These are phyloP conservation scores for Candida nonsorbophila DNA, from an alignment of 805 yeast species.

Conservation along the genomic window DNA sequence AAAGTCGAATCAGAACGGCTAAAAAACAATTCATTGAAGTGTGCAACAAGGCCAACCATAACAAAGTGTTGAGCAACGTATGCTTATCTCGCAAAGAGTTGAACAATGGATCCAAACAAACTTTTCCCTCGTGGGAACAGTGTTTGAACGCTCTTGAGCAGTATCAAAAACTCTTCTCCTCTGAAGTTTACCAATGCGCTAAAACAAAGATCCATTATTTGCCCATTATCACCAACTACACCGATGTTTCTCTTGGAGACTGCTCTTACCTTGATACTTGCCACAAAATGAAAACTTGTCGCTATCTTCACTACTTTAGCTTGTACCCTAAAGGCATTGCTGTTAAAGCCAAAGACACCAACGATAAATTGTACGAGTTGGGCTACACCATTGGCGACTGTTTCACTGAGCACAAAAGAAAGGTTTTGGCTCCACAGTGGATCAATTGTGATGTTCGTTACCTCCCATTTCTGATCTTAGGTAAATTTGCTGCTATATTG, in stretches of 20 bases:
- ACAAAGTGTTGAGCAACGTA: slow-evolving; percentile 17
- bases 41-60: slow-evolving; percentile 41
- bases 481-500: slow-evolving; percentile 75
- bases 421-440: slow-evolving; percentile 66
- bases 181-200: slow-evolving; percentile 17
- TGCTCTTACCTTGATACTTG: slow-evolving; percentile 94
- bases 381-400: slow-evolving; percentile 50
- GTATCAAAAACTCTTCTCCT: slow-evolving; percentile 10
- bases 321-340: slow-evolving; percentile 39
- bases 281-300: slow-evolving; percentile 74
- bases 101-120: slow-evolving; percentile 6
- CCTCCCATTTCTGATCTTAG: slow-evolving; percentile 65
- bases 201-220: slow-evolving; percentile 21
- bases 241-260: slow-evolving; percentile 75
- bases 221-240: slow-evolving; percentile 37
- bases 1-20: slow-evolving; percentile 32
- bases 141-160: slow-evolving; percentile 12
- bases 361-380: slow-evolving; percentile 11
- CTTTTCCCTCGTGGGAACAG: slow-evolving; percentile 7
- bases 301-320: slow-evolving; percentile 73
- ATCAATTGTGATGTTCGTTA: slow-evolving; percentile 77
- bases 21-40: slow-evolving; percentile 44
- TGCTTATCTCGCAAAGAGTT: slow-evolving; percentile 17
- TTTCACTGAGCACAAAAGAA: slow-evolving; percentile 28
- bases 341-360: slow-evolving; percentile 5